Base-by-base conservation (phyloP, 1,284 basidiomycete species). In the Austroboletus novae-zelandiae region DNA sequence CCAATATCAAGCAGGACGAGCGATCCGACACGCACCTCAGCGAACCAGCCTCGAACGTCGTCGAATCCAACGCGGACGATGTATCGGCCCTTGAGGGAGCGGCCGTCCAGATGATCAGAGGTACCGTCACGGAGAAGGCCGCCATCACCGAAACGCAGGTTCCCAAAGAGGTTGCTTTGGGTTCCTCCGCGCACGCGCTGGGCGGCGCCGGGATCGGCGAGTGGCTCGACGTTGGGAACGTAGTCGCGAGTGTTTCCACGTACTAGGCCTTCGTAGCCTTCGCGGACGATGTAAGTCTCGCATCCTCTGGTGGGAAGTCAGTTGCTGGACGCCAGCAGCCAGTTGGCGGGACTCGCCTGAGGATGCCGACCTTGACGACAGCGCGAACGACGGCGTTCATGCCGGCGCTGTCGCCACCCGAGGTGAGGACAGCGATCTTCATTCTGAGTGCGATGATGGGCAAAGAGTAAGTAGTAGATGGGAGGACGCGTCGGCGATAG, bases 31-130 rank as follows among this genome's bases (percentile, higher is more conserved):
- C 78, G 56, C 55, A 86, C 90, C 78, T 95, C 84, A 40, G 88
- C 83, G 64, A 96, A 88, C 93, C 95, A 99, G 6, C 93, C 92
- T 31, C 93, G 78, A 23, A 98, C 96, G 71, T 99, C 97, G 66
- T 99, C 97, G 91, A 96, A 99, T 5, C 96, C 97, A 4, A 98
- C 95, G 53, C 93, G 80, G 41, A 99, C 89, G 64, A 99, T 98
- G 73, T 98, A 95, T 44, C 89, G 79, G 1, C 94, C 94, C 63
- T 89, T 93, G 58, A 98, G 79, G 8, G 84, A 84, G 52, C 84
- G 77, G 10, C 84, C 86, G 9, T 32, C 35, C 0, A 50, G 31
- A 57, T 77, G 78, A 62, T 98, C 96, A 27, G 90, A 89, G 13
- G 94, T 94, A 7, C 96, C 96, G 63, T 98, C 91, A 60, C 83